Evolutionary conservation across 345 rosid genomes (phyloP), one percentile per base, ranked within the genome.

Genomic region (Aquilaria sinensis): DNA sequence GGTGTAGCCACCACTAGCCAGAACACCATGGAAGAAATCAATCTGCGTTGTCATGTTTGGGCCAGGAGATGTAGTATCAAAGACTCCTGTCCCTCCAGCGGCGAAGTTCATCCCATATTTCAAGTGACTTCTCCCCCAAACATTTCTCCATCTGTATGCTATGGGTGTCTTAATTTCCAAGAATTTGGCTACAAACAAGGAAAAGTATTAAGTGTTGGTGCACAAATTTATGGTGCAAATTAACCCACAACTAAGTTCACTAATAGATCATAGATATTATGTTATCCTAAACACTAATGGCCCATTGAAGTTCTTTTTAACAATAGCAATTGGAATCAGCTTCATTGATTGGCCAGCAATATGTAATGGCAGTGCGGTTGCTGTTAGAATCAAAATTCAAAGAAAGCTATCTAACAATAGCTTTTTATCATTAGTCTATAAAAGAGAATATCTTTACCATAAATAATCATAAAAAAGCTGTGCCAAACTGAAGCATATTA

Each of bases 11-110:
- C 64, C 61, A 2, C 78, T 70, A 29, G 70, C 63, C 31, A 80
- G 58, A 12, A 86, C 70, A 10, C 64, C 67, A 56, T 83, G 72
- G 56, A 90, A 80, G 58, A 63, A 73, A 65, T 73, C 83, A 46
- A 90, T 88, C 65, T 93, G 98, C 58, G 79, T 71, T 0, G 85
- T 85, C 97, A 90, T 83, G 65, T 93, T 86, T 14, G 97, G 97
- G 7, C 55, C 62, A 11, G 70, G 46, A 43, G 12, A 29, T 9
- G 53, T 2, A 2, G 96, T 83, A 23, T 81, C 71, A 47, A 93
- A 86, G 52, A 90, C 95, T 5, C 98, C 94, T 0, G 94, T 84
- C 31, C 94, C 96, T 56, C 97, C 98, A 16, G 66, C 79, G 0
- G 97, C 98, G 60, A 84, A 88, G 65, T 93, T 93, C 81, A 93